Conservation (phyloP, 129 eudicot genomes). For the Ambrosia artemisiifolia region DNA sequence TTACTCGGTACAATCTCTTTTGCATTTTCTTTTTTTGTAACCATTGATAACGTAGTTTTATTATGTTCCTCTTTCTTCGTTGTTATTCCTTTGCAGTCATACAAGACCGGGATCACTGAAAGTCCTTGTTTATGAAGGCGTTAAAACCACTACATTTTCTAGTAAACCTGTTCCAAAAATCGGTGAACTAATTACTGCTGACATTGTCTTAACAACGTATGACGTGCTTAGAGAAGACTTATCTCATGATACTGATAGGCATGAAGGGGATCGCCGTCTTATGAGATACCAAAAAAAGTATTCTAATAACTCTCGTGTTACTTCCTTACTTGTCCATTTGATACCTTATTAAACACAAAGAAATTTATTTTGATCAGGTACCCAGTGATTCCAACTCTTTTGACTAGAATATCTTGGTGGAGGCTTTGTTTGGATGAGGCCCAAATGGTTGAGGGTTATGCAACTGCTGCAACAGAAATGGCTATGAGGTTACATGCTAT, state of each 20-base stretch:
- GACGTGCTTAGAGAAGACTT: constrained; percentile 89
- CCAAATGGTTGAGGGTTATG: constrained; percentile 93
- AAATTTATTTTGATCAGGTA: constrained; percentile 49
- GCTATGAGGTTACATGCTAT: constrained; percentile 76
- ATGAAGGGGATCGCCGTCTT: constrained; percentile 85
- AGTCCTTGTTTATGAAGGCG: constrained; percentile 83
- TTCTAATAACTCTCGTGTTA: not conserved
- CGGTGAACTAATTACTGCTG: constrained; percentile 62
- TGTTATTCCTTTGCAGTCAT: constrained; percentile 55
- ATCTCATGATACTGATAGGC: constrained; percentile 88
- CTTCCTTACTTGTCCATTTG: not conserved
- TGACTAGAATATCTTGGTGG: constrained; percentile 91
- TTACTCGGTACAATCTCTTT: constrained; percentile 56
- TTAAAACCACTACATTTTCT: constrained; percentile 45
- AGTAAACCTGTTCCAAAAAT: constrained; percentile 42
- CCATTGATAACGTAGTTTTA: not conserved
- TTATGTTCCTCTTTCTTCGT: not conserved
- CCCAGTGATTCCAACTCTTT: constrained; percentile 83
- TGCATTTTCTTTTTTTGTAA: constrained; percentile 10
- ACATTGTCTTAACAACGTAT: constrained; percentile 89
- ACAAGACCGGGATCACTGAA: constrained; percentile 78
- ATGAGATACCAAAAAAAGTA: constrained; percentile 82
- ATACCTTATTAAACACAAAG: not conserved
- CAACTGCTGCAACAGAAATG: constrained; percentile 88
- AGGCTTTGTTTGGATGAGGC: constrained; percentile 98